Base-by-base conservation (phyloP, 345 rosid species). In the Citrus glauca region DNA sequence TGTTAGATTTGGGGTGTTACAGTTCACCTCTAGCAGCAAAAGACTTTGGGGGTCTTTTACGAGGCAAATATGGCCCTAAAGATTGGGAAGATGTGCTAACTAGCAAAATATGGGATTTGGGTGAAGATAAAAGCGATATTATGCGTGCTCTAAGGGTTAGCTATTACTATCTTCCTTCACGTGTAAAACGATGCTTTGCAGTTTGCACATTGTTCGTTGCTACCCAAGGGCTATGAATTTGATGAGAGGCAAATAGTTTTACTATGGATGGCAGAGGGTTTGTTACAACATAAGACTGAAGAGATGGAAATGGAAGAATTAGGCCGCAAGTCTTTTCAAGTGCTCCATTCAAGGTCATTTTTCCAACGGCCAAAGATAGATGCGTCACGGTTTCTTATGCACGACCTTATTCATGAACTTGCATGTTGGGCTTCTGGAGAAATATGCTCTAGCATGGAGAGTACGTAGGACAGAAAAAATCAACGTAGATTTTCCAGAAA, bases 131-230 rank as follows among this genome's bases (percentile, higher is more conserved):
- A 28, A 1, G 71, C 17, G 63, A 9, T 8, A 9, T 8, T 13
- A 1, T 65, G 9, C 42, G 1, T 8, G 61, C 66, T 3, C 69
- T 74, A 1, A 28, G 4, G 48, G 38, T 62, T 6, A 40, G 70
- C 6, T 74, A 74, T 17, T 2, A 42, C 2, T 30, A 62, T 45
- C 70, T 74, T 38, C 60, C 78, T 3, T 9, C 62, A 1, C 9
- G 11, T 32, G 50, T 75, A 4, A 64, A 75, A n/a, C 7, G 8
- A n/a, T 80, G 82, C 3, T 80, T 80, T 30, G 66, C 73, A n/a
- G n/a, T 28, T 28, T 30, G 66, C 73, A 0, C 59, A 66, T 28
- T 79, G 74, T 32, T 56, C 82, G 0, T 28, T 79, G 5, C 24
- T 80, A 4, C 80, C 76, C 7, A 76, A 75, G 13, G 72, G 38